phyloP scores from a whole-genome alignment of 306 rosid genomes.

The Vigna nakashimae region DNA sequence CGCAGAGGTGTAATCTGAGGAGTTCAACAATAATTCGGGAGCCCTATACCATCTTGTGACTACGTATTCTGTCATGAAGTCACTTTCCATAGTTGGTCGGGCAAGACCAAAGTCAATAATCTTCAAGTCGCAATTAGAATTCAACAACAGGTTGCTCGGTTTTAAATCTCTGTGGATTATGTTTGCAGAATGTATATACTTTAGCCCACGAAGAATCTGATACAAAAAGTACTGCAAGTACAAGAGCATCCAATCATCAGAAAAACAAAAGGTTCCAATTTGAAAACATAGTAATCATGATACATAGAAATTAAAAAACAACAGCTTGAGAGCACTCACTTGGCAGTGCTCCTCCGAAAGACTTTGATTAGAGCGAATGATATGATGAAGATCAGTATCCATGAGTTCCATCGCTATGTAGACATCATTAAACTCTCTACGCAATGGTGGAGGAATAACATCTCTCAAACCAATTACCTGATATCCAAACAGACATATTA shows the following conservation, averaged over 20 bases:
- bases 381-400: constrained; percentile 99
- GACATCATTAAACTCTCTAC: constrained; percentile 91
- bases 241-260: constrained; percentile 57
- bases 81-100: constrained; percentile 81
- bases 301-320: not conserved
- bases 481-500: constrained; percentile 45
- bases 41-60: constrained; percentile 99
- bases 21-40: constrained; percentile 91
- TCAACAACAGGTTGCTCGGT: constrained; percentile 89
- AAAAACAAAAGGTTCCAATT: constrained; percentile 34
- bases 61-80: constrained; percentile 92
- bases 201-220: constrained; percentile 94
- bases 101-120: constrained; percentile 97
- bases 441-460: constrained; percentile 90
- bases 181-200: constrained; percentile 92
- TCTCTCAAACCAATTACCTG: constrained; percentile 89
- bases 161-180: constrained; percentile 93
- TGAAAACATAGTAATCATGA: constrained; percentile 24
- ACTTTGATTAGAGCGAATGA: constrained; percentile 89
- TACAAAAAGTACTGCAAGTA: constrained; percentile 94
- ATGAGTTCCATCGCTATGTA: constrained; percentile 81
- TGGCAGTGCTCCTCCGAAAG: constrained; percentile 97
- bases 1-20: constrained; percentile 92
- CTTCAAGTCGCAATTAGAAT: constrained; percentile 94
- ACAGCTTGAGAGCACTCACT: constrained; percentile 48